Evolutionary conservation across 73 alveolate genomes (phyloP).

Genomic region (Stentor coeruleus): DNA sequence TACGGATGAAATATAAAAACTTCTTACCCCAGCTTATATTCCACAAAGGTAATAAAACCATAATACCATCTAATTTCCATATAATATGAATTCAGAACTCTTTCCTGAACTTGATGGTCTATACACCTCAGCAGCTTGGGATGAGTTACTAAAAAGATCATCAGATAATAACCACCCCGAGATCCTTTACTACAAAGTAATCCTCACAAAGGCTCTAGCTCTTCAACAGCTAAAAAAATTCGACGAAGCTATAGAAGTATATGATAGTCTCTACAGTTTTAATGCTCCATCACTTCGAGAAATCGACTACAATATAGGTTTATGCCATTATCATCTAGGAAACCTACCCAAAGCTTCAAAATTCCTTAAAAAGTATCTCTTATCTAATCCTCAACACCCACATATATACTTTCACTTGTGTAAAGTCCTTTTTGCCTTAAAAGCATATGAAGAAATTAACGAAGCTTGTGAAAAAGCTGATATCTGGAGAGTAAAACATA

Average conservation of each 20-base stretch:
- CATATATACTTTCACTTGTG: background rate
- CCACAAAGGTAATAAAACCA: no score
- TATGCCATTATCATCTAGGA: conserved; percentile 3
- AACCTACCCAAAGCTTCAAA: background rate
- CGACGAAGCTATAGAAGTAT: background rate
- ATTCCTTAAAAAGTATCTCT: background rate
- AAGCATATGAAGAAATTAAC: background rate
- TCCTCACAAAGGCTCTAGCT: background rate
- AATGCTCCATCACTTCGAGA: background rate
- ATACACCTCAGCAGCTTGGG: background rate
- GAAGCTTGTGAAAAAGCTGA: background rate
- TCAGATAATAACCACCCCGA: background rate
- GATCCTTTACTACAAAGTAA: background rate
- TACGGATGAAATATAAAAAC: no score
- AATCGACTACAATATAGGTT: background rate
- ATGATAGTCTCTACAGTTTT: background rate
- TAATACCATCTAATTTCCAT: no score
- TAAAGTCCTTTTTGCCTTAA: background rate
- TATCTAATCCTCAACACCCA: background rate
- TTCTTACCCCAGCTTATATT: no score
- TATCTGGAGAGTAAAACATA: background rate
- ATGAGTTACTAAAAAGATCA: background rate
- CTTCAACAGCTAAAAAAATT: background rate
- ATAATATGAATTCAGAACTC: background rate
- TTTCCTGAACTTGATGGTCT: background rate